Evolutionary conservation across 2,329 filamentous ascomycete species (phyloP), one percentile per base, ranked within the genome.

Genomic region (Aspergillus fischeri): DNA sequence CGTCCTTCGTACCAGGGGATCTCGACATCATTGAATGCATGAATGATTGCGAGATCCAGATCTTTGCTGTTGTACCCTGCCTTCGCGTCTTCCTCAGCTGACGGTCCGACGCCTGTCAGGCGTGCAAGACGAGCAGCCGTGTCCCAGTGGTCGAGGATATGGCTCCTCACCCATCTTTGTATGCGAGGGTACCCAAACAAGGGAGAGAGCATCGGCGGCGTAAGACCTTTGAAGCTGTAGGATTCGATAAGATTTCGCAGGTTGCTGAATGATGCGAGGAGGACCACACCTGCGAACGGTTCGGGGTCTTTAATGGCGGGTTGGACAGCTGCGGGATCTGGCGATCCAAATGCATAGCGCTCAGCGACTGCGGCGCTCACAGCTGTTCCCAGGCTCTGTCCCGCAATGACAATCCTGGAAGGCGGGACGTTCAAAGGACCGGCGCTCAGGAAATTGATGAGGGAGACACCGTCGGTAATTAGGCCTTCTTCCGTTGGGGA

Each of bases 331-430:
- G 55, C 59, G 3, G 73, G 71, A 44, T 75, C 64, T 0, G 69
- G 57, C 2, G 72, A 70, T 14, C 72, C 70, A 52, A 75, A 75
- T n/a, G 84, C 82, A 65, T 89, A 92, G 55, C 85, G 82, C 66
- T 96, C 86, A 1, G 85, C 87, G 1, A 90, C 85, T 2, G 86
- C 92, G 49, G 86, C 83, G 5, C 88, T 86, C 1, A 97, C 90
- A 0, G 90, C 92, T 0, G 93, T 96, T 25, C 93, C 93, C 0
- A 97, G 82, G 66, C 89, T 94, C 66, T 97, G 92, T 20, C 92
- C 93, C 3, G 95, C 78, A 28, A 97, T 79, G 3, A 93, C 85
- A 60, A 96, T 94, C 27, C 86, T 86, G 42, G 83, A 81, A 0
- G 91, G 77, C 0, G 89, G 80, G 20, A 97, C 81, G 0, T 83